Base-by-base conservation (phyloP, 352 stramenopile genomes). In the Phytophthora cactorum region DNA sequence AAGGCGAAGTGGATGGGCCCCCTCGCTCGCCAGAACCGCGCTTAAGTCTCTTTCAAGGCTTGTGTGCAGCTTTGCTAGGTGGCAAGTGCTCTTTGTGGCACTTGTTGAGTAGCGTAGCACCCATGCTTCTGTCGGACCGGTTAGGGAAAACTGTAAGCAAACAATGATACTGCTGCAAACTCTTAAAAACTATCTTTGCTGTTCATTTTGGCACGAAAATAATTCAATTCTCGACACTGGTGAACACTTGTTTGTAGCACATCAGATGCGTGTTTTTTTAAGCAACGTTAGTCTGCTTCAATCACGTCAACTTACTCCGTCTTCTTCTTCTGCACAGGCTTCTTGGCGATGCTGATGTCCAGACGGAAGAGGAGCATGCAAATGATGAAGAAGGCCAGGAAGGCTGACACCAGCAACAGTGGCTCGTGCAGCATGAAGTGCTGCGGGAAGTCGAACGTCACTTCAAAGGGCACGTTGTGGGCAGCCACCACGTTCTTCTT, bases 1-100 rank as follows among this genome's bases (percentile, higher is more conserved):
- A 99, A 99, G 95, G 91, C 91, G 77, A 99, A 99, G 86, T 99
- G 98, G 92, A 79, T 99, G 58, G 98, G 98, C 66, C 97, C 97
- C 68, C 84, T 99, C 64, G 97, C 97, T 65, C 86, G 86, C 63
- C 89, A 95, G 77, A 95, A 96, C 83, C 89, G 89, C 63, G 84
- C 80, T 81, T 96, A 95, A 88, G 72, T 73, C 57, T 63, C 43
- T 63, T 65, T 2, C 36, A n/a, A 58, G 59, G 36, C 69, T 68
- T 68, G 43, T 59, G 41, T 31, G 31, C 32, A 45, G 50, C 55
- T 68, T 54, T 71, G 55, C 27, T 68, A 71, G 29, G 36, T 52
- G 22, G 51, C 43, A 72, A 28, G 46, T 66, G 62, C 17, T 52
- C 22, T 25, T 29, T 63, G 25, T 61, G 56, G 58, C 58, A 50